phyloP scores from a whole-genome alignment of 805 yeast genomes.

The Lachancea waltii region DNA sequence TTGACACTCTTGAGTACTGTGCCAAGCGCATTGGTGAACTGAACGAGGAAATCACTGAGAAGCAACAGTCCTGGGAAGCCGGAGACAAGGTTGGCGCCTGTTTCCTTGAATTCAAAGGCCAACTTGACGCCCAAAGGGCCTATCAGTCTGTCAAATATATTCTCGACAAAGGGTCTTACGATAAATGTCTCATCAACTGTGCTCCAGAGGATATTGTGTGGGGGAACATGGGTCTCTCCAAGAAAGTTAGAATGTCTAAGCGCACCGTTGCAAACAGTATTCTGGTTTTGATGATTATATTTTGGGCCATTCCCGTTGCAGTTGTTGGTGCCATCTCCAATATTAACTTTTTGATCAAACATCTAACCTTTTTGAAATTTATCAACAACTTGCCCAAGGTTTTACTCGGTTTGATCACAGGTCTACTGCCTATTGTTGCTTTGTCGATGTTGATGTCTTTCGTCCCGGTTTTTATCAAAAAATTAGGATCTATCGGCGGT shows the following conservation, averaged over 20 bases:
- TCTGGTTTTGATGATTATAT: conserved; percentile 61
- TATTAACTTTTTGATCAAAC: conserved; percentile 62
- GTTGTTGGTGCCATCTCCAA: conserved; percentile 93
- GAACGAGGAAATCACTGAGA: conserved; percentile 53
- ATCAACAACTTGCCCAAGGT: conserved; percentile 64
- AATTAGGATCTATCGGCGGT: conserved; percentile 71
- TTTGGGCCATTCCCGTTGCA: conserved; percentile 98
- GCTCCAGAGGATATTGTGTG: conserved; percentile 82
- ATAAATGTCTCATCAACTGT: conserved; percentile 50
- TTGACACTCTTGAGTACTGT: conserved; percentile 73
- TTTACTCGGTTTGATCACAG: conserved; percentile 79
- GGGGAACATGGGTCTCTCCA: conserved; percentile 61
- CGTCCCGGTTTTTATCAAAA: conserved; percentile 77
- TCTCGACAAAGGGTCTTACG: conserved; percentile 37
- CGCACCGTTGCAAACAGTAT: conserved; percentile 54
- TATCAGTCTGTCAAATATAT: conserved; percentile 68
- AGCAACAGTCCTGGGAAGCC: conserved; percentile 48
- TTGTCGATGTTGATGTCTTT: conserved; percentile 79
- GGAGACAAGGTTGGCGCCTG: conserved; percentile 58
- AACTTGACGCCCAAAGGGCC: conserved; percentile 82
- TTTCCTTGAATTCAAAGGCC: conserved; percentile 75
- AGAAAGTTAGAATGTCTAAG: conserved; percentile 51
- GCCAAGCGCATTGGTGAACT: conserved; percentile 60
- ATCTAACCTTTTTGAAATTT: conserved; percentile 68
- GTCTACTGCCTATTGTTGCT: conserved; percentile 76